Evolutionary conservation across 2,329 filamentous ascomycete genomes (phyloP).

Genomic region (Cercospora sojina): DNA sequence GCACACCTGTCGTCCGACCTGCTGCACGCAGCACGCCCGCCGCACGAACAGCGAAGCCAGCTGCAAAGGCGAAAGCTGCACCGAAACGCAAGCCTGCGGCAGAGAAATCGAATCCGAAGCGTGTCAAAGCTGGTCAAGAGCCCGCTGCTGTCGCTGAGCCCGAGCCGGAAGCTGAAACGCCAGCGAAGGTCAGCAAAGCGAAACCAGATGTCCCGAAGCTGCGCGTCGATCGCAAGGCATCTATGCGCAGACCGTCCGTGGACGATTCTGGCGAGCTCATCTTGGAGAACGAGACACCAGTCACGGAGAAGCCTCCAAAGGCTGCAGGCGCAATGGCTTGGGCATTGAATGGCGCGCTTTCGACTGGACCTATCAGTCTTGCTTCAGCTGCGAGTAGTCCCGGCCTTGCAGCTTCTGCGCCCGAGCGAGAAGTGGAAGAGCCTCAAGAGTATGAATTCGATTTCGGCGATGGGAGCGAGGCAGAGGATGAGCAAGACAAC

Average conservation of each 20-base stretch:
- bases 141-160: slow-evolving; percentile 14
- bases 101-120: slow-evolving; percentile 29
- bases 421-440: slow-evolving; percentile 16
- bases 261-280: slow-evolving; percentile 39
- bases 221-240: slow-evolving; percentile 35
- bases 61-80: slow-evolving; percentile 15
- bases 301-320: slow-evolving; percentile 29
- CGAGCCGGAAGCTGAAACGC: slow-evolving; percentile 1
- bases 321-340: slow-evolving; percentile 30
- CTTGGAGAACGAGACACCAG: slow-evolving; percentile 35
- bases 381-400: slow-evolving; percentile 45
- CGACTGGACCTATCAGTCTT: slow-evolving; percentile 45
- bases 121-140: slow-evolving; percentile 32
- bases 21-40: slow-evolving; percentile 24
- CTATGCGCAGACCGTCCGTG: slow-evolving; percentile 29
- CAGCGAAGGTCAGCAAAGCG: slow-evolving; percentile 11
- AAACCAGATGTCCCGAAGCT: slow-evolving; percentile 28
- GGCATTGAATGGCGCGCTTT: slow-evolving; percentile 35
- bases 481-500: slow-evolving; percentile 12
- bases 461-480: slow-evolving; percentile 28
- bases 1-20: slow-evolving; percentile 26
- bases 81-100: slow-evolving; percentile 28
- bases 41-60: slow-evolving; percentile 18
- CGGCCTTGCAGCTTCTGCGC: slow-evolving; percentile 27
- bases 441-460: slow-evolving; percentile 34